These are phyloP conservation scores for Spencermartinsiella europaea DNA, from an alignment of 805 yeast genomes.

Conservation along the genomic window DNA sequence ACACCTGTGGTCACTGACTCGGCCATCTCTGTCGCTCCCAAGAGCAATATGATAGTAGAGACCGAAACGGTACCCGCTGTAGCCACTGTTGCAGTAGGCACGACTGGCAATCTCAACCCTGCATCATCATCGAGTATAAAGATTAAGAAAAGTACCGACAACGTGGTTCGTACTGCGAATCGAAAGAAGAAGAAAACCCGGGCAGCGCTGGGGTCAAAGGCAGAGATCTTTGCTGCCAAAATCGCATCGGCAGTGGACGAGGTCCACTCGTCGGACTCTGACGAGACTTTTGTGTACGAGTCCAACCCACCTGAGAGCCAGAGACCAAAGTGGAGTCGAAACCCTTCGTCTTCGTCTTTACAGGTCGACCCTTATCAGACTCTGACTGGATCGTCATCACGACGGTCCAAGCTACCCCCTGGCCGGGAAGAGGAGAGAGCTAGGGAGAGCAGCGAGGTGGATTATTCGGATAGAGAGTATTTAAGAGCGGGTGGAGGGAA, in stretches of 20 bases:
- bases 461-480: not conserved
- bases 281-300: conserved; percentile 96
- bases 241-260: conserved; percentile 93
- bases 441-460: not conserved
- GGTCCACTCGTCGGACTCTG: conserved; percentile 72
- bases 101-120: conserved; percentile 4
- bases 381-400: conserved; percentile 7
- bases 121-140: conserved; percentile 10
- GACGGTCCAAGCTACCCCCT: conserved; percentile 5
- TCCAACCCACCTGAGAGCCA: conserved; percentile 29
- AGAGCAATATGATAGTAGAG: conserved; percentile 46
- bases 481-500: not conserved
- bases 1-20: not conserved
- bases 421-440: not conserved
- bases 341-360: conserved; percentile 14
- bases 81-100: conserved; percentile 33
- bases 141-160: conserved; percentile 28
- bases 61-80: conserved; percentile 57
- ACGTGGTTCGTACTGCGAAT: conserved; percentile 20
- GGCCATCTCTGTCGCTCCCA: not conserved
- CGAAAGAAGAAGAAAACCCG: conserved; percentile 37
- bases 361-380: conserved; percentile 10
- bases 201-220: conserved; percentile 48
- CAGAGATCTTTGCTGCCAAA: conserved; percentile 92
- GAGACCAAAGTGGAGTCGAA: conserved; percentile 20